Evolutionary conservation across 495 filamentous ascomycete species (phyloP).

Genomic region (Cenococcum geophilum): DNA sequence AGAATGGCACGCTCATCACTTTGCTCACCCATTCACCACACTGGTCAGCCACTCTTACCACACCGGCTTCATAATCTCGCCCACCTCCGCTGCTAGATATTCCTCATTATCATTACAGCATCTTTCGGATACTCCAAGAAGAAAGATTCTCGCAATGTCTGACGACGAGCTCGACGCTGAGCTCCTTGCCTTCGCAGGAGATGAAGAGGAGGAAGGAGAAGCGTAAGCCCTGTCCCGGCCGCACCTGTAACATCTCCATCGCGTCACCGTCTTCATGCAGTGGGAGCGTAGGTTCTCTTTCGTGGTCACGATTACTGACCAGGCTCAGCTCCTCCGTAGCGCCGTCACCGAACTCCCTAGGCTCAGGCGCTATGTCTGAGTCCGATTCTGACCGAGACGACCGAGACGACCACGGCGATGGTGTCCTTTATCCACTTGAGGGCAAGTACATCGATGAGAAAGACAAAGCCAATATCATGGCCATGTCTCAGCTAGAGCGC

Average conservation of each 20-base stretch:
- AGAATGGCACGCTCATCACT: background rate
- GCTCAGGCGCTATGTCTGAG: slow-evolving; percentile 84
- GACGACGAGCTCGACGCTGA: slow-evolving; percentile 75
- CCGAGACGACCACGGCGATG: slow-evolving; percentile 45
- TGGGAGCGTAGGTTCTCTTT: background rate
- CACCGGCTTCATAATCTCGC: background rate
- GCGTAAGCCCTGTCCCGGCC: slow-evolving; percentile 54
- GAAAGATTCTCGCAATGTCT: slow-evolving; percentile 14
- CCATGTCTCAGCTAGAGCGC: slow-evolving; percentile 81
- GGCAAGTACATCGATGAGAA: slow-evolving; percentile 72
- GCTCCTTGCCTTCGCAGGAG: slow-evolving; percentile 79
- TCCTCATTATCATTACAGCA: background rate
- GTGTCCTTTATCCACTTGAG: slow-evolving; percentile 76
- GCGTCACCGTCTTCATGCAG: slow-evolving; percentile 7
- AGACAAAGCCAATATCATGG: slow-evolving; percentile 78
- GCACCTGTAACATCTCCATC: background rate
- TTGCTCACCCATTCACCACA: background rate
- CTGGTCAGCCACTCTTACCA: background rate
- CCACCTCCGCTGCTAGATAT: too few species aligned
- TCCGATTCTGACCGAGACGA: slow-evolving; percentile 65
- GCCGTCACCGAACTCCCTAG: slow-evolving; percentile 71
- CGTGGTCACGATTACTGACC: slow-evolving; percentile 21
- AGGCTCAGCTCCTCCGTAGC: slow-evolving; percentile 51
- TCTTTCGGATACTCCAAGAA: background rate
- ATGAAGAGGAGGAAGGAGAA: slow-evolving; percentile 66